A percentile compares a stretch with the other conserved stretches of the same genome.
These are phyloP conservation scores for Cylindrodendrum hubeiense DNA, from an alignment of 2,329 filamentous ascomycete genomes.

Conservation along the genomic window DNA sequence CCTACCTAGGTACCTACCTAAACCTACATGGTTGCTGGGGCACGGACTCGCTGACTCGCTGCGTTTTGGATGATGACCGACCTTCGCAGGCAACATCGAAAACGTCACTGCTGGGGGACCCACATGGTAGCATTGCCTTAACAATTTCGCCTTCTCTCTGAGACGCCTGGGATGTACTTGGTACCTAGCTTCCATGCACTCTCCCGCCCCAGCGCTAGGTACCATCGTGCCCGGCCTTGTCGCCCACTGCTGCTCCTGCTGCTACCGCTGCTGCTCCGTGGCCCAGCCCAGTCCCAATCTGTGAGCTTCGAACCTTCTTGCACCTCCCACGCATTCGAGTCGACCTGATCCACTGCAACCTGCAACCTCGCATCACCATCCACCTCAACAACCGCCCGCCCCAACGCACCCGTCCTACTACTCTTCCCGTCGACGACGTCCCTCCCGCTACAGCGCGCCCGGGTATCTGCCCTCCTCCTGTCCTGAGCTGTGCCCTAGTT, in stretches of 20 bases:
- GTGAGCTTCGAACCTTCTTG: slow-evolving; percentile 50
- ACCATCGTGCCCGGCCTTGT: slow-evolving; percentile 10
- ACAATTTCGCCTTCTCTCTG: slow-evolving; percentile 28
- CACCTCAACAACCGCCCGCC: slow-evolving; percentile 10
- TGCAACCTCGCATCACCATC: slow-evolving; percentile 28
- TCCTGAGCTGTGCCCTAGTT: slow-evolving; percentile 14
- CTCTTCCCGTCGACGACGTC: slow-evolving; percentile 20
- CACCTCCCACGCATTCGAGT: slow-evolving; percentile 42
- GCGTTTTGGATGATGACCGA: slow-evolving; percentile 9
- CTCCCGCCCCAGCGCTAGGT: slow-evolving; percentile 3
- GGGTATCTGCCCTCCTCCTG: slow-evolving; percentile 5
- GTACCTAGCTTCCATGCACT: slow-evolving; percentile 12
- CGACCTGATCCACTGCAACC: slow-evolving; percentile 25
- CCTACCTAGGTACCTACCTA: no score
- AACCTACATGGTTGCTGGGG: background rate
- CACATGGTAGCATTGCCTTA: slow-evolving; percentile 32
- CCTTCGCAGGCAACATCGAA: slow-evolving; percentile 50
- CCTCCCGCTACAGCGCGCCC: slow-evolving; percentile 2
- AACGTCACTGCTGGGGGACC: slow-evolving; percentile 48
- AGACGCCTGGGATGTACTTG: slow-evolving; percentile 8
- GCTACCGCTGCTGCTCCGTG: slow-evolving; percentile 31
- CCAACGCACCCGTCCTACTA: slow-evolving; percentile 1
- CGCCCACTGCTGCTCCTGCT: slow-evolving; percentile 13
- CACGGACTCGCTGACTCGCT: background rate
- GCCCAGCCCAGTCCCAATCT: slow-evolving; percentile 38